These are phyloP conservation scores for Penicillium capsulatum DNA, from an alignment of 2,329 filamentous ascomycete species.

Conservation along the genomic window DNA sequence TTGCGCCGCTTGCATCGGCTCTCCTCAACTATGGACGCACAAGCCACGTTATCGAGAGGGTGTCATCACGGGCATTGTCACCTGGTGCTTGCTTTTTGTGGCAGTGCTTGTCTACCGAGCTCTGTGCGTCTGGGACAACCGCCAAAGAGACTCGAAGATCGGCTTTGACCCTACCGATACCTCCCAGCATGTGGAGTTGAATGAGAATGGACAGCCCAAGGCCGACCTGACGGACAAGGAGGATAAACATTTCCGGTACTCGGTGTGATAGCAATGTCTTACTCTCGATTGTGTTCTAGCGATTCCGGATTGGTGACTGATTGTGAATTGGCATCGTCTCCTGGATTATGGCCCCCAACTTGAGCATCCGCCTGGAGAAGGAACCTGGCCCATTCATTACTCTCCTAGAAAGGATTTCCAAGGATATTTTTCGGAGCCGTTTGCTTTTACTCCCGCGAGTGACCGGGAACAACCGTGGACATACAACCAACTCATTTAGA, in stretches of 20 bases:
- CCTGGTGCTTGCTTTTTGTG: constrained; percentile 16
- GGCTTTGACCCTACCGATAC: background rate
- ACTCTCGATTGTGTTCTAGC: background rate
- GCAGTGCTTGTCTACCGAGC: constrained; percentile 14
- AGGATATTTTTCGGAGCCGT: too few species aligned
- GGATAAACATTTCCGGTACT: constrained; percentile 13
- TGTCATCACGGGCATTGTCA: constrained; percentile 40
- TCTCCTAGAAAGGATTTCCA: too few species aligned
- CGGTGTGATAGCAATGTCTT: background rate
- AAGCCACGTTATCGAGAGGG: constrained; percentile 46
- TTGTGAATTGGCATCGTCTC: too few species aligned
- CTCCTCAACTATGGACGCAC: constrained; percentile 48
- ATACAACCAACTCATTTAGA: too few species aligned
- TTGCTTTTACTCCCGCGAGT: too few species aligned
- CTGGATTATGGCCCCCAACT: too few species aligned
- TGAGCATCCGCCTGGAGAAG: too few species aligned
- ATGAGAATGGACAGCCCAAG: constrained; percentile 12
- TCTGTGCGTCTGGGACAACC: constrained; percentile 14
- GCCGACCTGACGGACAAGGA: constrained; percentile 14
- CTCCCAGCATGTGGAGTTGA: constrained; percentile 8
- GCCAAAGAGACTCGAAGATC: constrained; percentile 11
- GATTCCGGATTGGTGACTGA: too few species aligned
- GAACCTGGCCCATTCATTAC: too few species aligned
- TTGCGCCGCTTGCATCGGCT: constrained; percentile 45
- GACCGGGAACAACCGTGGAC: too few species aligned